A percentile compares a stretch with the other conserved stretches of the same genome.
Evolutionary conservation across 1,284 basidiomycete genomes (phyloP).

Genomic region (Sphagnurus paluster): DNA sequence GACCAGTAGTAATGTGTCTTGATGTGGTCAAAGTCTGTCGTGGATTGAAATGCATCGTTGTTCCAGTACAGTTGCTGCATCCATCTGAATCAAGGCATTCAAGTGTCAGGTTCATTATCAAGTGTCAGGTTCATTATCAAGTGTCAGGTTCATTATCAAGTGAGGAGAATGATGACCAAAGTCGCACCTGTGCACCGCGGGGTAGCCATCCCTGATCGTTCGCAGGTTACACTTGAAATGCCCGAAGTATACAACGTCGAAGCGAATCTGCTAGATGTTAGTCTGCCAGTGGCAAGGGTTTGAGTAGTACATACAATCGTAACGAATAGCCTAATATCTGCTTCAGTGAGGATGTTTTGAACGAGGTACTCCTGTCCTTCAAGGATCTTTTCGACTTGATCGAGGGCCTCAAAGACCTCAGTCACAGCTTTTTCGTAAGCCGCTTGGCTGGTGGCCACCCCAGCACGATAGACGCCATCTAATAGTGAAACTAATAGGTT

Average conservation of each 20-base stretch:
- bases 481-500: neutral
- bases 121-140: neutral
- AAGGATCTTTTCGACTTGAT: constrained; percentile 80
- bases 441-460: constrained; percentile 82
- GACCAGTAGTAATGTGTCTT: constrained; percentile 87
- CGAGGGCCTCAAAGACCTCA: constrained; percentile 75
- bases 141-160: neutral
- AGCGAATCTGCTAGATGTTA: constrained; percentile 41
- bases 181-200: constrained; percentile 69
- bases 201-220: constrained; percentile 78
- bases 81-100: constrained; percentile 53
- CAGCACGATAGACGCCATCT: constrained; percentile 89
- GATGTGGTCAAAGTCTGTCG: constrained; percentile 88
- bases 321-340: constrained; percentile 89
- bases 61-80: constrained; percentile 92
- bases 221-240: constrained; percentile 96
- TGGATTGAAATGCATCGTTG: constrained; percentile 83
- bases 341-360: constrained; percentile 85
- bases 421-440: constrained; percentile 82
- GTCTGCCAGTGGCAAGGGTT: neutral
- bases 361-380: constrained; percentile 81
- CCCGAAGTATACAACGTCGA: constrained; percentile 85
- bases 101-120: neutral
- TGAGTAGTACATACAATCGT: constrained; percentile 67
- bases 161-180: neutral